Conservation (phyloP, 768 basidiomycete genomes). For the Lyophyllum shimeji region DNA sequence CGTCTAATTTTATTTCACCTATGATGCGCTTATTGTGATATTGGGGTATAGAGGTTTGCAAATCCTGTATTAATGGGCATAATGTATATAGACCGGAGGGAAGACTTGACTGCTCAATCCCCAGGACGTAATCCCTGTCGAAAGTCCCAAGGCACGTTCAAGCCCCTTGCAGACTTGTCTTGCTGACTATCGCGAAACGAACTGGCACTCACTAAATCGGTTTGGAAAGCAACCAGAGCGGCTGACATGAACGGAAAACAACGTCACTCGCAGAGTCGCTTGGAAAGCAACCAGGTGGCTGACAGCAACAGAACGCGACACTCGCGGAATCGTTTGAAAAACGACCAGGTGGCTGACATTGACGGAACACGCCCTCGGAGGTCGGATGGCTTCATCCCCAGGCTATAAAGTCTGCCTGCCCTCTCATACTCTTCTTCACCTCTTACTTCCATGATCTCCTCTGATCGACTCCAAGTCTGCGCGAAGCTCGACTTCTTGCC, state of each 20-base stretch:
- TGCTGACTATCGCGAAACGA: too few relatives aligned
- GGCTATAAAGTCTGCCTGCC: background rate
- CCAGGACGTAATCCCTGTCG: too few relatives aligned
- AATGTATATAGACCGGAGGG: too few relatives aligned
- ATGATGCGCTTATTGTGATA: background rate
- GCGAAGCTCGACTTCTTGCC: background rate
- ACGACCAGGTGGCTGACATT: background rate
- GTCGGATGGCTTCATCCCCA: background rate
- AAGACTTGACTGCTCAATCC: too few relatives aligned
- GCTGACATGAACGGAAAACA: background rate
- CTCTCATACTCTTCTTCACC: background rate
- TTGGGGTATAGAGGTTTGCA: background rate
- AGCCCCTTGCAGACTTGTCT: too few relatives aligned
- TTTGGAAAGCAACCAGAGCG: too few relatives aligned
- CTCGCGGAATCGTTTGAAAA: too few relatives aligned
- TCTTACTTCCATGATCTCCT: background rate
- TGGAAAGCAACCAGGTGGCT: background rate
- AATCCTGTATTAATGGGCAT: too few relatives aligned
- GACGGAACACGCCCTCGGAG: background rate
- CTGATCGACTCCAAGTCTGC: too few relatives aligned
- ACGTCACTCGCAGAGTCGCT: too few relatives aligned
- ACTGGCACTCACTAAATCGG: too few relatives aligned
- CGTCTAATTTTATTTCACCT: background rate
- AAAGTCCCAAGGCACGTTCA: too few relatives aligned
- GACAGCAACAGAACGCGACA: background rate